Percentiles rank a stretch among this genome's conserved stretches.
phyloP scores from a whole-genome alignment of 345 rosid genomes.

The Cochlearia excelsa region DNA sequence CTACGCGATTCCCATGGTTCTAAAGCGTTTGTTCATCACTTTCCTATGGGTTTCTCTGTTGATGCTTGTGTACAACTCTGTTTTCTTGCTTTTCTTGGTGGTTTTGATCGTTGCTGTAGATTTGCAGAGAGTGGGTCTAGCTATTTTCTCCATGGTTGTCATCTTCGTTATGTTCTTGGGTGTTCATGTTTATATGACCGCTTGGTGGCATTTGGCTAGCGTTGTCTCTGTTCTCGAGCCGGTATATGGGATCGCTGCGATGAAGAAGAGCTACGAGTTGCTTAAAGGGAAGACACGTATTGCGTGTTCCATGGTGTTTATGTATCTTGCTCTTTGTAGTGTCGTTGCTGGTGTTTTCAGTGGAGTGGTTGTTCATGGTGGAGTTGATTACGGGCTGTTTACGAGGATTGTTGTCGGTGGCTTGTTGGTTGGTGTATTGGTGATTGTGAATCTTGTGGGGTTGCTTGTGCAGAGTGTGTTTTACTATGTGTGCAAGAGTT shows the following conservation, averaged over 20 bases:
- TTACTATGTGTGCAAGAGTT: slow-evolving; percentile 90
- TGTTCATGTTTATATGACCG: slow-evolving; percentile 84
- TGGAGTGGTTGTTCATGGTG: slow-evolving; percentile 73
- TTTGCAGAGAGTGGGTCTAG: slow-evolving; percentile 40
- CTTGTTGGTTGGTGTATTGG: slow-evolving; percentile 71
- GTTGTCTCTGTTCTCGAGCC: slow-evolving; percentile 92
- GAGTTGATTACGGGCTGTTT: slow-evolving; percentile 52
- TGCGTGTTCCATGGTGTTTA: slow-evolving; percentile 64
- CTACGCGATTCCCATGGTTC: slow-evolving; percentile 71
- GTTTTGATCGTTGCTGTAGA: slow-evolving; percentile 56
- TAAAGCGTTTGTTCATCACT: slow-evolving; percentile 74
- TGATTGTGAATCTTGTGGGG: slow-evolving; percentile 82
- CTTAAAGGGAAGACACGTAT: slow-evolving; percentile 61
- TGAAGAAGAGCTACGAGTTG: slow-evolving; percentile 90
- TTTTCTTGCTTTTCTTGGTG: slow-evolving; percentile 46
- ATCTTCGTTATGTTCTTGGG: slow-evolving; percentile 53
- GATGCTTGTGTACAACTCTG: slow-evolving; percentile 66
- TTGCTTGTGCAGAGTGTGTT: slow-evolving; percentile 90
- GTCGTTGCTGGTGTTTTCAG: slow-evolving; percentile 47
- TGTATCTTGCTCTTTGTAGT: slow-evolving; percentile 52
- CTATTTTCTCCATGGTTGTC: slow-evolving; percentile 43
- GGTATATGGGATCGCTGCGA: slow-evolving; percentile 59
- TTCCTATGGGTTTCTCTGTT: slow-evolving; percentile 70
- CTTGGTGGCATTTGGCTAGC: slow-evolving; percentile 92
- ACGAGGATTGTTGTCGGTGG: slow-evolving; percentile 68